Percentiles rank a stretch among this genome's conserved stretches.
These are phyloP conservation scores for Alopecurus myosuroides DNA, from an alignment of 176 grass and related monocot species.

Conservation along the genomic window DNA sequence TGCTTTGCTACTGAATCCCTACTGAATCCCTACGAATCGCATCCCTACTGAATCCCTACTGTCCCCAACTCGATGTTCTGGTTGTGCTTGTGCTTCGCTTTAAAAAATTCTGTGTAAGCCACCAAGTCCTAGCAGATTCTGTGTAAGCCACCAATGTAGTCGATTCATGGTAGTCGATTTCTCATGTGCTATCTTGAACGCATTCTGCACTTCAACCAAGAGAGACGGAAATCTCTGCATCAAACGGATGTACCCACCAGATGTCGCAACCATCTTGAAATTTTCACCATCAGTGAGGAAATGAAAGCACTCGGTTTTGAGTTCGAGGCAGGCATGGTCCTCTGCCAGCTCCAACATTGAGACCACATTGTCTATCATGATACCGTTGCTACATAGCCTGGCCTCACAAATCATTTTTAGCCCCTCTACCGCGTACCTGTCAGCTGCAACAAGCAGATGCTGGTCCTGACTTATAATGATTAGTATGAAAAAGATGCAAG, in stretches of 20 bases:
- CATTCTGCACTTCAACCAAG: neutral
- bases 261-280: neutral
- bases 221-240: neutral
- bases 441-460: neutral
- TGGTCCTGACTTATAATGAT: neutral
- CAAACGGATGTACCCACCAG: neutral
- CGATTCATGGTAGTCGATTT: neutral
- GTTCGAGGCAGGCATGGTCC: neutral
- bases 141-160: too few species aligned
- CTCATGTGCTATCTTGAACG: neutral
- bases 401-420: neutral
- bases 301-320: constrained; percentile 1
- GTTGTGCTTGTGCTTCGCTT: too few species aligned
- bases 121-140: too few species aligned
- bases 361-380: neutral
- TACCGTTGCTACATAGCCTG: neutral
- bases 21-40: too few species aligned
- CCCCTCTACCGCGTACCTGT: neutral
- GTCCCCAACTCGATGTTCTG: too few species aligned
- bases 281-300: neutral
- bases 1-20: too few species aligned
- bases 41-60: too few species aligned
- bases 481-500: neutral
- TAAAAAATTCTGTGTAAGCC: too few species aligned
- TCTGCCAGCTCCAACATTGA: neutral